A percentile compares a stretch with the other conserved stretches of the same genome.
Evolutionary conservation across 2,329 filamentous ascomycete genomes (phyloP).

Genomic region (Clarireedia sp.): DNA sequence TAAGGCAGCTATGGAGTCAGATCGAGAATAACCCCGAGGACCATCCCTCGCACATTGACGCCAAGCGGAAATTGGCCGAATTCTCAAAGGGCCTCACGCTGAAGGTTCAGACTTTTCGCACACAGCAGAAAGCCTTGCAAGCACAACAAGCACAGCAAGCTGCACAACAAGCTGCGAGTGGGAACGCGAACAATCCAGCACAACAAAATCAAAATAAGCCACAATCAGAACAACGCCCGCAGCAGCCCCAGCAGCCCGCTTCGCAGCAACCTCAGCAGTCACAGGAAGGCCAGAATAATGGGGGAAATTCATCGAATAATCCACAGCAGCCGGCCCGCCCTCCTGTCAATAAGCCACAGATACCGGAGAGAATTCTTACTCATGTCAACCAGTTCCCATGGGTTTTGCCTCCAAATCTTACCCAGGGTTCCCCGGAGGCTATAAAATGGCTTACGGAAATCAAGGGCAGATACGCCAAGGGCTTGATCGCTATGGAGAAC

Average conservation of each 20-base stretch:
- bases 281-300: constrained; percentile 7
- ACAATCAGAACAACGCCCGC: neutral
- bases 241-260: neutral
- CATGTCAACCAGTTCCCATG: constrained; percentile 44
- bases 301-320: constrained; percentile 11
- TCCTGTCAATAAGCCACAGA: constrained; percentile 7
- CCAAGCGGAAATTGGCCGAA: constrained; percentile 50
- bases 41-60: constrained; percentile 41
- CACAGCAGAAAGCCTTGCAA: constrained; percentile 9
- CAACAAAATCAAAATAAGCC: constrained; percentile 11
- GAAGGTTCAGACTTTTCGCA: neutral
- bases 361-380: constrained; percentile 32
- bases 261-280: constrained; percentile 9
- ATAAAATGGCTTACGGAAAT: constrained; percentile 42
- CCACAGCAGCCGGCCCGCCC: constrained; percentile 11
- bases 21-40: constrained; percentile 43
- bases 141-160: constrained; percentile 1
- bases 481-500: constrained; percentile 43
- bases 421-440: constrained; percentile 36
- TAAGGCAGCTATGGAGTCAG: constrained; percentile 43
- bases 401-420: constrained; percentile 35
- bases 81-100: constrained; percentile 49
- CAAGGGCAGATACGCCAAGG: constrained; percentile 40
- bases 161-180: constrained; percentile 10
- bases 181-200: constrained; percentile 4